Evolutionary conservation across 2,329 filamentous ascomycete species (phyloP).

Genomic region (Penicillium sp.): DNA sequence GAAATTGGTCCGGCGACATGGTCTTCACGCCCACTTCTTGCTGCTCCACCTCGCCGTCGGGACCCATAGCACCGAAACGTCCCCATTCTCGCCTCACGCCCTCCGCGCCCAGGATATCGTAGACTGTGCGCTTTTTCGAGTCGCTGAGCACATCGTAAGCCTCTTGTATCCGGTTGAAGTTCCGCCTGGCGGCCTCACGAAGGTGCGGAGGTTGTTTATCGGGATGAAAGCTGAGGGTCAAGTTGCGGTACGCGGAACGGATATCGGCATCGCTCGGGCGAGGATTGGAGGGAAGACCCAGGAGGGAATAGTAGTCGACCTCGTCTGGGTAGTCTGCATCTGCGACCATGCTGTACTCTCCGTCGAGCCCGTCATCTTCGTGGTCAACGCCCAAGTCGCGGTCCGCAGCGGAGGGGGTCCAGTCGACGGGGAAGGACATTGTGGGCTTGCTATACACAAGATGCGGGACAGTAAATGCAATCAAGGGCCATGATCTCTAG

Average conservation of each 20-base stretch:
- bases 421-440: conserved; percentile 15
- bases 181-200: conserved; percentile 39
- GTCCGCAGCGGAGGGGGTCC: neutral
- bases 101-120: conserved; percentile 48
- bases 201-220: conserved; percentile 49
- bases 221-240: conserved; percentile 51
- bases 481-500: conserved; percentile 12
- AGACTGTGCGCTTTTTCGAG: conserved; percentile 46
- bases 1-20: conserved; percentile 45
- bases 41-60: conserved; percentile 32
- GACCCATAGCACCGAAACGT: conserved; percentile 36
- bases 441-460: neutral
- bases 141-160: conserved; percentile 50
- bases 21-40: conserved; percentile 43
- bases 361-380: conserved; percentile 29
- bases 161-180: conserved; percentile 45
- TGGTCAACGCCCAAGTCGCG: neutral
- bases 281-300: conserved; percentile 44
- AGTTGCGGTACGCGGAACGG: conserved; percentile 48
- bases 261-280: conserved; percentile 47
- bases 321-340: conserved; percentile 34
- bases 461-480: neutral
- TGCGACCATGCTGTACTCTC: conserved; percentile 32
- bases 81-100: conserved; percentile 47
- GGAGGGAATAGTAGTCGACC: conserved; percentile 48